Evolutionary conservation across 208 protist species (phyloP).

Genomic region (Strigomonas galati): DNA sequence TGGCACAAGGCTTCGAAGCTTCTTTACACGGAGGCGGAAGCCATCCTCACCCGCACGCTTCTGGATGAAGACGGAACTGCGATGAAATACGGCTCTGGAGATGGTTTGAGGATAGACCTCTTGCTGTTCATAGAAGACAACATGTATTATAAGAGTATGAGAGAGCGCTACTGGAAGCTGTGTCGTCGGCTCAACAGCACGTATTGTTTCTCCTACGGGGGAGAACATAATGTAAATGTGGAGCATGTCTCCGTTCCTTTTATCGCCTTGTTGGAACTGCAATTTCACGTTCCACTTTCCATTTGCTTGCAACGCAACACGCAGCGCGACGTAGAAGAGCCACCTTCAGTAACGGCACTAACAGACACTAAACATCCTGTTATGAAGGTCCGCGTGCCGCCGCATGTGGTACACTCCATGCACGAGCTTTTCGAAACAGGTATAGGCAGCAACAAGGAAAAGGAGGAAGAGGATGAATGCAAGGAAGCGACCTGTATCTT

Average conservation of each 20-base stretch:
- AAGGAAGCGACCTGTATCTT: background rate
- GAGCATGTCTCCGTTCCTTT: background rate
- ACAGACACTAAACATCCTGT: no score
- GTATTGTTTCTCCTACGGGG: background rate
- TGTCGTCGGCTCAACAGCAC: background rate
- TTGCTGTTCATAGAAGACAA: constrained; percentile 75
- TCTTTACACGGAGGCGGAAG: background rate
- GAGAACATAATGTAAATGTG: no score
- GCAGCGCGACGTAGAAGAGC: no score
- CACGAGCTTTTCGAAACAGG: constrained; percentile 41
- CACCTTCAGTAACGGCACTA: background rate
- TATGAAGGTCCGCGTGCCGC: constrained; percentile 21
- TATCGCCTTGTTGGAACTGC: constrained; percentile 35
- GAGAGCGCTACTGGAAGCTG: constrained; percentile 61
- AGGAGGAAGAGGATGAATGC: background rate
- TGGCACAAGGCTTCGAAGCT: background rate
- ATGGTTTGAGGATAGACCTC: background rate
- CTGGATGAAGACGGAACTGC: background rate
- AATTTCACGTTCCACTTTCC: constrained; percentile 35
- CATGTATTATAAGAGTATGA: constrained; percentile 77
- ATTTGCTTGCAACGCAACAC: constrained; percentile 53
- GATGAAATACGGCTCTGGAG: constrained; percentile 13
- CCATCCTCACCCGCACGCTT: background rate
- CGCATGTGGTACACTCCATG: constrained; percentile 52
- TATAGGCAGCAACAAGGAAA: background rate